These are phyloP conservation scores for Zarea fungicola DNA, from an alignment of 2,329 filamentous ascomycete species.

Conservation along the genomic window DNA sequence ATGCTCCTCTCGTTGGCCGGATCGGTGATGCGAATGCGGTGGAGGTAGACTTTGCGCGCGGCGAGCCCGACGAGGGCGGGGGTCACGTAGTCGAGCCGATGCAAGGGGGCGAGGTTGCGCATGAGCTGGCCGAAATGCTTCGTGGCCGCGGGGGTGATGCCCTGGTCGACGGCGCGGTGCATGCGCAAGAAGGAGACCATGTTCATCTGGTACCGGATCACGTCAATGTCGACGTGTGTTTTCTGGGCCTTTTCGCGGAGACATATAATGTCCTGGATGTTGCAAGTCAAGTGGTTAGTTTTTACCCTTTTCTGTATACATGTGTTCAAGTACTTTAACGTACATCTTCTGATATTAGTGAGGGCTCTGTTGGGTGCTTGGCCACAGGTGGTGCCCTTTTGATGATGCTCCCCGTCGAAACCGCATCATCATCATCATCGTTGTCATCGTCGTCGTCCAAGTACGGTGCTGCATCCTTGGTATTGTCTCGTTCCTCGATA, in stretches of 20 bases:
- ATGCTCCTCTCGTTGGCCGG: conserved; percentile 76
- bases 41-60: conserved; percentile 79
- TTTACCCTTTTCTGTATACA: neutral
- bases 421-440: conserved; percentile 24
- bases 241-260: conserved; percentile 54
- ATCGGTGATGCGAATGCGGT: conserved; percentile 67
- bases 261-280: conserved; percentile 47
- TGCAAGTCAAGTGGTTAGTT: neutral
- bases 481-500: too few species aligned
- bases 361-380: conserved; percentile 19
- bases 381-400: conserved; percentile 27
- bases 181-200: conserved; percentile 81
- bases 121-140: conserved; percentile 67
- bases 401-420: conserved; percentile 42
- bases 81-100: conserved; percentile 73
- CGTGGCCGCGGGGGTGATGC: conserved; percentile 73
- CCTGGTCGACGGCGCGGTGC: conserved; percentile 76
- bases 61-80: conserved; percentile 81
- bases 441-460: conserved; percentile 24
- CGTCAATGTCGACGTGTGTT: conserved; percentile 66
- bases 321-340: neutral
- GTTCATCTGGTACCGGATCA: conserved; percentile 81
- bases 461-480: too few species aligned
- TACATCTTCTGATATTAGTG: conserved; percentile 41
- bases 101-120: conserved; percentile 72